Percentiles rank a stretch among this genome's conserved stretches.
Conservation (phyloP, 2,329 filamentous ascomycete genomes). For the Gyromitra esculenta region DNA sequence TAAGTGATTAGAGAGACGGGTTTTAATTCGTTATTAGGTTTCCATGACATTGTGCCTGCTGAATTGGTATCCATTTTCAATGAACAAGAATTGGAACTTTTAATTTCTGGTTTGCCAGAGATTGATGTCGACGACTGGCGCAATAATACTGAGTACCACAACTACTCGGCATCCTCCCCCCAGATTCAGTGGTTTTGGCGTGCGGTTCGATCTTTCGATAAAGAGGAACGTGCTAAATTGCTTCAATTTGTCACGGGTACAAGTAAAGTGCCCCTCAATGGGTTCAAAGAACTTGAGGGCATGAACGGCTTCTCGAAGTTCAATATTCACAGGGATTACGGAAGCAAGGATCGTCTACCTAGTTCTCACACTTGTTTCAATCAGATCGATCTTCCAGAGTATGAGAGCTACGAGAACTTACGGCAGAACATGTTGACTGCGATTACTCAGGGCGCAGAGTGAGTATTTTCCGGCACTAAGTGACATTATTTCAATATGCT, state of each 20-base stretch:
- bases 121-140: slow-evolving; percentile 99
- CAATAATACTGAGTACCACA: slow-evolving; percentile 95
- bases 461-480: slow-evolving; percentile 59
- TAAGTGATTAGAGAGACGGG: slow-evolving; percentile 56
- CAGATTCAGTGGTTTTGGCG: slow-evolving; percentile 99
- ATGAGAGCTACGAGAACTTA: slow-evolving; percentile 92
- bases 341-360: slow-evolving; percentile 92
- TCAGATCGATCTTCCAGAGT: slow-evolving; percentile 97
- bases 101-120: slow-evolving; percentile 96
- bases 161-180: slow-evolving; percentile 90
- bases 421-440: slow-evolving; percentile 90
- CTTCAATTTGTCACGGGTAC: slow-evolving; percentile 98
- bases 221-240: slow-evolving; percentile 96
- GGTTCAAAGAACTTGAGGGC: slow-evolving; percentile 98
- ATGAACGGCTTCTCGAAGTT: slow-evolving; percentile 99
- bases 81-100: slow-evolving; percentile 93
- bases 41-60: slow-evolving; percentile 97
- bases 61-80: slow-evolving; percentile 97
- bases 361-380: slow-evolving; percentile 99
- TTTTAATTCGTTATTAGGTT: slow-evolving; percentile 66
- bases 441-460: slow-evolving; percentile 97
- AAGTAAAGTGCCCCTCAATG: slow-evolving; percentile 96
- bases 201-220: slow-evolving; percentile 94
- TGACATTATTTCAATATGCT: slow-evolving; percentile 11
- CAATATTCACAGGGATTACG: slow-evolving; percentile 98